Evolutionary conservation across 2,329 filamentous ascomycete species (phyloP).

Genomic region (Fusarium musae): DNA sequence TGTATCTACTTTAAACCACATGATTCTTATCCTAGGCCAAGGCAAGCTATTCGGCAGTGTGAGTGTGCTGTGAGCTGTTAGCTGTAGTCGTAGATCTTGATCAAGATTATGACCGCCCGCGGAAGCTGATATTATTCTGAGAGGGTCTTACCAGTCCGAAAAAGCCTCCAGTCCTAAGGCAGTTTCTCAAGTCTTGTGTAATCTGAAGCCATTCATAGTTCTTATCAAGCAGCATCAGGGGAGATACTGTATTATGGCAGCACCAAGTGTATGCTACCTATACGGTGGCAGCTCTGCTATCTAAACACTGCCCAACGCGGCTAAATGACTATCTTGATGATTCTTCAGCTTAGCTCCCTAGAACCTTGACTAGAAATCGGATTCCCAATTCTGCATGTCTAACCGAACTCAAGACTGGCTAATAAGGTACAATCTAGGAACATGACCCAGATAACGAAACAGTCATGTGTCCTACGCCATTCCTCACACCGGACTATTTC

Average conservation of each 20-base stretch:
- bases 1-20: not conserved
- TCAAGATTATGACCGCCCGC: not conserved
- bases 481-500: not conserved
- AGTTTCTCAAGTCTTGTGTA: not conserved
- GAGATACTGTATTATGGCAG: not conserved
- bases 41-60: not conserved
- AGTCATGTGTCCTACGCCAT: conserved; percentile 4
- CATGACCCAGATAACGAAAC: not conserved
- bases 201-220: not conserved
- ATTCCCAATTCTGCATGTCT: not conserved
- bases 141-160: too few species aligned
- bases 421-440: not conserved
- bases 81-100: not conserved
- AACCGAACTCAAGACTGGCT: not conserved
- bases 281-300: not conserved
- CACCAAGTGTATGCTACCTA: not conserved
- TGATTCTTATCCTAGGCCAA: not conserved
- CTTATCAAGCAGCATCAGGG: too few species aligned
- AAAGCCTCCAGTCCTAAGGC: too few species aligned
- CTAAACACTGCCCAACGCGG: not conserved
- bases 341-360: not conserved
- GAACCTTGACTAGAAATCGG: not conserved
- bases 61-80: not conserved
- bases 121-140: not conserved
- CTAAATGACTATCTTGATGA: not conserved